Conservation (phyloP, 805 yeast species). For the Jamesozyma hellenica region DNA sequence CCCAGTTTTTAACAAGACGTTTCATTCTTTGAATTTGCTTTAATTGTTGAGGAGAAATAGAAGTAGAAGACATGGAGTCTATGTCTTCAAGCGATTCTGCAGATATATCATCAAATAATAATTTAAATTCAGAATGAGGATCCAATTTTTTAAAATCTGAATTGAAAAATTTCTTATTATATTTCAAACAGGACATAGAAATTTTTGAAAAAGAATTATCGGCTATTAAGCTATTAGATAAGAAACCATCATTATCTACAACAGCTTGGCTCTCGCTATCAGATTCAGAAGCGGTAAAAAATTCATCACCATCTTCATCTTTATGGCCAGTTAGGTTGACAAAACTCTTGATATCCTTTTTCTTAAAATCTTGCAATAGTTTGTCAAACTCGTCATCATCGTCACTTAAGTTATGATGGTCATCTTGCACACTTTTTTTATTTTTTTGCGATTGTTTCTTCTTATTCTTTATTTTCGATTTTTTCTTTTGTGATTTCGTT, state of each 20-base stretch:
- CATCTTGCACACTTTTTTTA: conserved; percentile 12
- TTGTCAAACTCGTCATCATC: conserved; percentile 51
- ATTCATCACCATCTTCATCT: conserved; percentile 29
- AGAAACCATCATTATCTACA: conserved; percentile 1
- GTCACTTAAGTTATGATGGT: conserved; percentile 13
- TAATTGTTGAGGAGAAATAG: conserved; percentile 58
- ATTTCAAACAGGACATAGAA: conserved; percentile 9
- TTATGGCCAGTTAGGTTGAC: conserved; percentile 7
- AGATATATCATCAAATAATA: conserved; percentile 63
- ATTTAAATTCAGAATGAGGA: conserved; percentile 64
- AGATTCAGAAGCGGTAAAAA: conserved; percentile 35
- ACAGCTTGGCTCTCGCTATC: conserved; percentile 19
- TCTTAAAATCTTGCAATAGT: conserved; percentile 37
- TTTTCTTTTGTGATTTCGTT: conserved; percentile 15
- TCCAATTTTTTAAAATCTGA: conserved; percentile 41
- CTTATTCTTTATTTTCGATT: conserved; percentile 20
- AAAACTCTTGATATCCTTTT: conserved; percentile 18
- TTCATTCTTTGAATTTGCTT: conserved; percentile 46
- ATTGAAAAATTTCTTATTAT: conserved; percentile 14
- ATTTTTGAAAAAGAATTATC: conserved; percentile 22
- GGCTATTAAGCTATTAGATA: conserved; percentile 28
- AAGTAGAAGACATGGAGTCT: conserved; percentile 60
- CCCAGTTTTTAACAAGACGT: conserved; percentile 67
- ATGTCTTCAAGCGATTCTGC: conserved; percentile 63
- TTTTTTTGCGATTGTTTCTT: conserved; percentile 16